Evolutionary conservation across 352 stramenopile genomes (phyloP).

Genomic region (Phytophthora fragariaefolia): DNA sequence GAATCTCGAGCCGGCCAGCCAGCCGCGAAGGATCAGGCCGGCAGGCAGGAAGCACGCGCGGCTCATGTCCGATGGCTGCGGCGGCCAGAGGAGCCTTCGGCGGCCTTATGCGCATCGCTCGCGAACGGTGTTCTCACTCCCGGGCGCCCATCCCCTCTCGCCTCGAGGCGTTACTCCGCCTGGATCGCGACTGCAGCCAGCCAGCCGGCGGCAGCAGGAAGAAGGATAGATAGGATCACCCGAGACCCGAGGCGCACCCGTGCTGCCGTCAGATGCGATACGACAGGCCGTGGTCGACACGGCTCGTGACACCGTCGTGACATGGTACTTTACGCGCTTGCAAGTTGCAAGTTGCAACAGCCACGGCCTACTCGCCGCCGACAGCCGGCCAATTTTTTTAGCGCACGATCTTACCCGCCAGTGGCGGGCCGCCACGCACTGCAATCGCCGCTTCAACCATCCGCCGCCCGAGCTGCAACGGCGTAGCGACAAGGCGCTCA

Average conservation of each 20-base stretch:
- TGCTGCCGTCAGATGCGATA: no score
- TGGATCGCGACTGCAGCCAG: background rate
- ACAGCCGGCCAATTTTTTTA: conserved; percentile 7
- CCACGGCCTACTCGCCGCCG: no score
- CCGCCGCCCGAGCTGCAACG: no score
- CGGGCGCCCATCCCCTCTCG: background rate
- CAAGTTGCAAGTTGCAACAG: no score
- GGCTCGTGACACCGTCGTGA: background rate
- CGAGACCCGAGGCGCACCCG: no score
- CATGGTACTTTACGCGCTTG: no score
- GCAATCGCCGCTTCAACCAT: background rate
- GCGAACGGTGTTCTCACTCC: conserved; percentile 4
- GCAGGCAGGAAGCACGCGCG: background rate
- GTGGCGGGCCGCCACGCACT: no score
- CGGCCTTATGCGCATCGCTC: background rate
- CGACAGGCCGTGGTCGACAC: background rate
- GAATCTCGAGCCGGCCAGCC: background rate
- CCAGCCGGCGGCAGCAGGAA: no score
- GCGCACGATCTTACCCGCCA: conserved; percentile 16
- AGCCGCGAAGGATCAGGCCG: no score
- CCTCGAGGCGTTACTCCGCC: background rate
- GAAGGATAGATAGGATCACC: no score
- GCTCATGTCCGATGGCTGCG: background rate
- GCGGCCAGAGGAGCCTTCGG: background rate
- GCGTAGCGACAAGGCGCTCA: conserved; percentile 1